Evolutionary conservation across 768 basidiomycete genomes (phyloP).

Genomic region (Psilocybe cyanescens): DNA sequence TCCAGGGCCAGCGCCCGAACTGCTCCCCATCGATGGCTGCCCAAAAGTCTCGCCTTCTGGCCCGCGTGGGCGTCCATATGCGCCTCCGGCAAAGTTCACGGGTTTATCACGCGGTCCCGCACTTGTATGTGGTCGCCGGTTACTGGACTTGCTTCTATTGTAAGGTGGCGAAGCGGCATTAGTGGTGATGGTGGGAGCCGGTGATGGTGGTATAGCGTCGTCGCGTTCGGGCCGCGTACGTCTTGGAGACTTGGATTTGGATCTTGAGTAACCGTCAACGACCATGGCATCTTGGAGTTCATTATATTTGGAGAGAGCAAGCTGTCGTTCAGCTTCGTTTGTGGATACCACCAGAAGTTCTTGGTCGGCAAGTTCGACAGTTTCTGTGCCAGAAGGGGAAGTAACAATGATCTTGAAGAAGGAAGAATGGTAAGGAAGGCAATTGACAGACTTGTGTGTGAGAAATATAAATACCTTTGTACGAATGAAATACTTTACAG

Average conservation of each 20-base stretch:
- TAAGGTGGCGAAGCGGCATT: slow-evolving; percentile 21
- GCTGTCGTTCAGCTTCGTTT: slow-evolving; percentile 68
- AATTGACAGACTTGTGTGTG: slow-evolving; percentile 1
- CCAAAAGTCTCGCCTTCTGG: slow-evolving; percentile 13
- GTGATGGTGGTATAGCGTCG: slow-evolving; percentile 26
- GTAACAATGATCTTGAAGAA: slow-evolving; percentile 46
- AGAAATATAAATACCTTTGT: slow-evolving; percentile 53
- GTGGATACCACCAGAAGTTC: slow-evolving; percentile 72
- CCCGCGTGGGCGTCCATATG: slow-evolving; percentile 23
- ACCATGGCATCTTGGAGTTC: slow-evolving; percentile 38
- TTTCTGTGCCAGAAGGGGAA: slow-evolving; percentile 63
- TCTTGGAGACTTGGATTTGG: slow-evolving; percentile 64
- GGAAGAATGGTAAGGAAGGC: slow-evolving; percentile 5
- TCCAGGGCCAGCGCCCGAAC: neutral
- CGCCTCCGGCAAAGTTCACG: slow-evolving; percentile 32
- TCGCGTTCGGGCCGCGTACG: slow-evolving; percentile 39
- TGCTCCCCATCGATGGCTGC: slow-evolving; percentile 4
- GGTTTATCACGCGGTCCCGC: slow-evolving; percentile 70
- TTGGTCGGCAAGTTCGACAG: slow-evolving; percentile 69
- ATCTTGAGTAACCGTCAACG: slow-evolving; percentile 34
- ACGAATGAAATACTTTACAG: slow-evolving; percentile 71
- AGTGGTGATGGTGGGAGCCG: slow-evolving; percentile 9
- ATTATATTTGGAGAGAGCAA: slow-evolving; percentile 63
- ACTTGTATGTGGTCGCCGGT: slow-evolving; percentile 71
- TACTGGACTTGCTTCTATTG: slow-evolving; percentile 30